Conservation (phyloP, 2,329 filamentous ascomycete genomes). For the Elsinoe ampelina region DNA sequence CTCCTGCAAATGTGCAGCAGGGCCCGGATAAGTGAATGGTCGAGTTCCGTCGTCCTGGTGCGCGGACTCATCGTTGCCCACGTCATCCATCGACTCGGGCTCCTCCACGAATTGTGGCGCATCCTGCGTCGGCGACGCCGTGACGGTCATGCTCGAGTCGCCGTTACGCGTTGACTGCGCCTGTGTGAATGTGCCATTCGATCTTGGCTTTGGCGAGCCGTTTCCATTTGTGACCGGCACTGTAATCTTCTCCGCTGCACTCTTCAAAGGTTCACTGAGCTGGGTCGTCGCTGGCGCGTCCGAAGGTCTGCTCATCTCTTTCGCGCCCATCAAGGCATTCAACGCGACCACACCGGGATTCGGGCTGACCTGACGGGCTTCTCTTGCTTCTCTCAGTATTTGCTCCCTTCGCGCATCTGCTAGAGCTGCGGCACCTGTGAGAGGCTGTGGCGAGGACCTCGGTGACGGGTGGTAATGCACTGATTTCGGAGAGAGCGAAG, state of each 20-base stretch:
- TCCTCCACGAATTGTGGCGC: slow-evolving; percentile 25
- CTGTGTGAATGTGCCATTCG: slow-evolving; percentile 8
- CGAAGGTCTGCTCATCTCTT: slow-evolving; percentile 34
- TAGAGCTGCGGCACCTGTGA: slow-evolving; percentile 41
- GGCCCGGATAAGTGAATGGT: slow-evolving; percentile 56
- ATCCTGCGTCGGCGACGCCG: slow-evolving; percentile 40
- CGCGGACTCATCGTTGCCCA: slow-evolving; percentile 15
- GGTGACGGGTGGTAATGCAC: slow-evolving; percentile 32
- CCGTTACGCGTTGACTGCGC: neutral
- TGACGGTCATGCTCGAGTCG: slow-evolving; percentile 31
- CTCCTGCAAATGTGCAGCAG: slow-evolving; percentile 34
- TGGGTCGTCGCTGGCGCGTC: slow-evolving; percentile 37
- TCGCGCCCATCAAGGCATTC: slow-evolving; percentile 33
- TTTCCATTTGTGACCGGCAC: slow-evolving; percentile 34
- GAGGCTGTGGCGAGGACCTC: slow-evolving; percentile 31
- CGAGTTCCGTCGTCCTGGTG: slow-evolving; percentile 36
- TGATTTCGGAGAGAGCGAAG: slow-evolving; percentile 33
- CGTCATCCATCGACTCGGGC: slow-evolving; percentile 29
- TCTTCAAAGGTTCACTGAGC: slow-evolving; percentile 41
- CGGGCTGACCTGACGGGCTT: slow-evolving; percentile 37
- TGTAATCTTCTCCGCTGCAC: slow-evolving; percentile 39
- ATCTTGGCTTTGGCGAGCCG: neutral
- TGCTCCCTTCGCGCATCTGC: slow-evolving; percentile 38
- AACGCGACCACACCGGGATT: slow-evolving; percentile 39
- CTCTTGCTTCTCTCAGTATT: slow-evolving; percentile 28